Conservation (phyloP, 169 alveolate genomes). For the Plasmodium coatneyi region DNA sequence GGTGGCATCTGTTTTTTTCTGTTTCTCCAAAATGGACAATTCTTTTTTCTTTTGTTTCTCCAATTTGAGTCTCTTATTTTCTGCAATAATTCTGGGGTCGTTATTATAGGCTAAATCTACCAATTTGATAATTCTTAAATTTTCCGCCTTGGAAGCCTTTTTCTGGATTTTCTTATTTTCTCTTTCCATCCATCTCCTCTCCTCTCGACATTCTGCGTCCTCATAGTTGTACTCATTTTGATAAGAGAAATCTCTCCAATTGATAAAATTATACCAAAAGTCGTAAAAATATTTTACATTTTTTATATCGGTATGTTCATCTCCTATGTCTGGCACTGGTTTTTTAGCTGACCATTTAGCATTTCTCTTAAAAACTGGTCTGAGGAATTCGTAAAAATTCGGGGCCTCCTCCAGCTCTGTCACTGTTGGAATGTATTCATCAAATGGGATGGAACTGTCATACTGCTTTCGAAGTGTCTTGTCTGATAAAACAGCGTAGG, state of each 20-base stretch:
- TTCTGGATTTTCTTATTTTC: conserved; percentile 93
- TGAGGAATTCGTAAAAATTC: conserved; percentile 85
- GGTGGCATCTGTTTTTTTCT: conserved; percentile 79
- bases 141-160: conserved; percentile 89
- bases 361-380: conserved; percentile 86
- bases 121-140: conserved; percentile 91
- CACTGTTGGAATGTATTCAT: conserved; percentile 92
- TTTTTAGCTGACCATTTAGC: conserved; percentile 91
- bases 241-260: conserved; percentile 93
- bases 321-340: conserved; percentile 95
- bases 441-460: conserved; percentile 94
- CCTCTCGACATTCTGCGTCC: conserved; percentile 94
- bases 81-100: conserved; percentile 88
- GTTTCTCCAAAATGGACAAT: conserved; percentile 71
- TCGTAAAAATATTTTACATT: conserved; percentile 90
- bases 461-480: conserved; percentile 90
- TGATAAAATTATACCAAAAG: conserved; percentile 92
- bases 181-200: conserved; percentile 95
- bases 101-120: conserved; percentile 91
- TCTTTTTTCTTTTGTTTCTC: conserved; percentile 80
- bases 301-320: conserved; percentile 86
- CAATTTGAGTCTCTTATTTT: conserved; percentile 80
- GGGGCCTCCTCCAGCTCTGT: conserved; percentile 82
- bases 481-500: conserved; percentile 92
- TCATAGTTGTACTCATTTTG: conserved; percentile 92